Evolutionary conservation across 2,329 filamentous ascomycete genomes (phyloP).

Genomic region (Fusarium piperis): DNA sequence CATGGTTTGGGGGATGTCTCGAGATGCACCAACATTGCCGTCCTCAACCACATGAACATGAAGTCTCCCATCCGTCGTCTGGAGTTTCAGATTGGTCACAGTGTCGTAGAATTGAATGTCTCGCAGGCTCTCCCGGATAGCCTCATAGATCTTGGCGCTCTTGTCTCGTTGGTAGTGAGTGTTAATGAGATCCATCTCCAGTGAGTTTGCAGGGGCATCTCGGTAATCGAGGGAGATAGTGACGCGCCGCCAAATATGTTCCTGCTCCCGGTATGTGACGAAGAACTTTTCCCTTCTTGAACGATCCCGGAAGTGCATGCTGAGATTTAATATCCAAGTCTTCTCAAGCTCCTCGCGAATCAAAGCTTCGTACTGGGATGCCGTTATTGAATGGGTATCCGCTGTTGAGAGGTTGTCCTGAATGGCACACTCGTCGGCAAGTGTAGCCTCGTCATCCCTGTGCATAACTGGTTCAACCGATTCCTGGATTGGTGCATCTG

Average conservation of each 20-base stretch:
- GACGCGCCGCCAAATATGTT: slow-evolving; percentile 83
- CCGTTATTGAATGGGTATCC: slow-evolving; percentile 60
- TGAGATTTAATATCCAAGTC: slow-evolving; percentile 95
- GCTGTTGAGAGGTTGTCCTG: slow-evolving; percentile 47
- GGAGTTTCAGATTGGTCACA: slow-evolving; percentile 93
- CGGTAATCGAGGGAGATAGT: slow-evolving; percentile 96
- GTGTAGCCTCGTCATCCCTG: slow-evolving; percentile 34
- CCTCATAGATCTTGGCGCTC: slow-evolving; percentile 91
- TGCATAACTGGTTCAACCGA: slow-evolving; percentile 4
- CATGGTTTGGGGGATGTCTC: background rate
- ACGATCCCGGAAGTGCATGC: slow-evolving; percentile 96
- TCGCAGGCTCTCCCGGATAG: slow-evolving; percentile 88
- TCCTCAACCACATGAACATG: slow-evolving; percentile 99
- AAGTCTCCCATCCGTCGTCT: slow-evolving; percentile 86
- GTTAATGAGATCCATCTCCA: slow-evolving; percentile 83
- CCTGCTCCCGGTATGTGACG: slow-evolving; percentile 87
- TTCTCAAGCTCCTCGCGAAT: slow-evolving; percentile 85
- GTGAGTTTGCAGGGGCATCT: slow-evolving; percentile 78
- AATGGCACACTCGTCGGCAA: slow-evolving; percentile 32
- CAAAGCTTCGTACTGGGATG: slow-evolving; percentile 67
- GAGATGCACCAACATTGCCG: slow-evolving; percentile 68
- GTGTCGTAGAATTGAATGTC: slow-evolving; percentile 97
- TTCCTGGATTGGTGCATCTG: slow-evolving; percentile 17
- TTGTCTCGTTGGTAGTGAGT: slow-evolving; percentile 91
- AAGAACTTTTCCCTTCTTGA: slow-evolving; percentile 98